Percentiles rank a stretch among this genome's conserved stretches.
Conservation (phyloP, 2,329 filamentous ascomycete genomes). For the Emericellopsis atlantica region DNA sequence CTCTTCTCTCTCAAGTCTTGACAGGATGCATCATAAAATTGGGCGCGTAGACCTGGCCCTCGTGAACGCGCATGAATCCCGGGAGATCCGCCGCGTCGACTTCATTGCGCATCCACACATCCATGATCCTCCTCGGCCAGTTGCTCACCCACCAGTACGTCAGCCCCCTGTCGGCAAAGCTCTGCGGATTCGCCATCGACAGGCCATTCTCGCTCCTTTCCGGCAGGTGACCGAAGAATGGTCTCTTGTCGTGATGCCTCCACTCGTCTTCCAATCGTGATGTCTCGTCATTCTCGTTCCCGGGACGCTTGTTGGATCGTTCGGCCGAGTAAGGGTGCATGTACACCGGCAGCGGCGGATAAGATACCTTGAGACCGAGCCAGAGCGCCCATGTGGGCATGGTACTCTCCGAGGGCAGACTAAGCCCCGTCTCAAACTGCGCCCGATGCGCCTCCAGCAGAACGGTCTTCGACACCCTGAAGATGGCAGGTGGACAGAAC, state of each 20-base stretch:
- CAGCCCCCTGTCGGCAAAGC: conserved; percentile 9
- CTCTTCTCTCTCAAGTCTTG: conserved; percentile 8
- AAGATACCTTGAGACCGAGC: conserved; percentile 23
- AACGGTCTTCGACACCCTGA: conserved; percentile 15
- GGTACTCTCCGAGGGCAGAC: conserved; percentile 19
- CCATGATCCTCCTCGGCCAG: conserved; percentile 16
- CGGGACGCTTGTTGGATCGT: not conserved
- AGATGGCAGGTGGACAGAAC: conserved; percentile 22
- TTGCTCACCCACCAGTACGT: conserved; percentile 21
- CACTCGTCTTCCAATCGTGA: not conserved
- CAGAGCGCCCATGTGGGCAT: conserved; percentile 22
- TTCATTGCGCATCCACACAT: conserved; percentile 16
- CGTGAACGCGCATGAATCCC: conserved; percentile 12
- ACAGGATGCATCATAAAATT: conserved; percentile 23
- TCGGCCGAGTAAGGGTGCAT: conserved; percentile 11
- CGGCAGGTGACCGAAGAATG: conserved; percentile 16
- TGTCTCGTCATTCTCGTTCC: conserved; percentile 7
- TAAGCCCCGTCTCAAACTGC: conserved; percentile 15
- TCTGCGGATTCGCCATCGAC: conserved; percentile 10
- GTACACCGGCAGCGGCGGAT: conserved; percentile 21
- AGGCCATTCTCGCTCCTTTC: conserved; percentile 12
- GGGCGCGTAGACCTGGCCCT: conserved; percentile 18
- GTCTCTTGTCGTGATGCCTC: conserved; percentile 2
- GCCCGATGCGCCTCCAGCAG: conserved; percentile 18
- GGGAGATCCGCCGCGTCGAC: conserved; percentile 8